phyloP scores from a whole-genome alignment of 176 grass and related monocot genomes.

The Tuctoria greenei region DNA sequence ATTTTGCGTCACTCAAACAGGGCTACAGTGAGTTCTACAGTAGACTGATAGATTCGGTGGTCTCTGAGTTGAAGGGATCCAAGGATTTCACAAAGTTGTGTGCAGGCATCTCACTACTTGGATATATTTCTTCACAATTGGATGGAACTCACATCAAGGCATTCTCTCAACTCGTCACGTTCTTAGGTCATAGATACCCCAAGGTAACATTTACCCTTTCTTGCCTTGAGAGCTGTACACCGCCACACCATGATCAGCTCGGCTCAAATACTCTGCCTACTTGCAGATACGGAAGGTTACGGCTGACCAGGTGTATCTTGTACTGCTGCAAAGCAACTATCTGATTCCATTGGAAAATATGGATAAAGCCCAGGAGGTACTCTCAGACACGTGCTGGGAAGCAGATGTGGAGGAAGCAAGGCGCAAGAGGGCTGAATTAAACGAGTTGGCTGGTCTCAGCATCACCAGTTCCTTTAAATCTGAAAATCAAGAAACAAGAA shows the following conservation, averaged over 20 bases:
- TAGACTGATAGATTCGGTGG: conserved; percentile 59
- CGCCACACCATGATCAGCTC: background rate
- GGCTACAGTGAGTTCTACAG: conserved; percentile 57
- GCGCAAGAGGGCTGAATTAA: conserved; percentile 53
- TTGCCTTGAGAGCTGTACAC: conserved; percentile 9
- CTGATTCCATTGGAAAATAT: conserved; percentile 47
- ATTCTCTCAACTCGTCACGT: conserved; percentile 75
- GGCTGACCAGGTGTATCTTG: conserved; percentile 90
- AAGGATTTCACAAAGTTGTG: conserved; percentile 88
- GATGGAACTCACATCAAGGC: conserved; percentile 54
- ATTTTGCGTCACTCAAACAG: conserved; percentile 40
- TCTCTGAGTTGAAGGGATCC: conserved; percentile 68
- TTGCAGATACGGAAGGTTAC: conserved; percentile 77
- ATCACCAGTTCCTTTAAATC: conserved; percentile 12
- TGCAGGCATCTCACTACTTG: conserved; percentile 76
- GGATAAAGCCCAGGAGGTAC: conserved; percentile 63
- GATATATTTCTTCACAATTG: conserved; percentile 73
- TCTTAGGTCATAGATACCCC: conserved; percentile 86
- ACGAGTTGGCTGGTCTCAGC: conserved; percentile 55
- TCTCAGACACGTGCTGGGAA: conserved; percentile 88
- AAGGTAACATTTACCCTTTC: conserved; percentile 56
- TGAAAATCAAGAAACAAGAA: conserved; percentile 33
- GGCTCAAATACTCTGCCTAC: conserved; percentile 21
- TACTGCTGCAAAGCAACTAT: conserved; percentile 69
- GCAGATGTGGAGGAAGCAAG: conserved; percentile 68